These are phyloP conservation scores for Imleria badia DNA, from an alignment of 768 basidiomycete genomes.

Conservation along the genomic window DNA sequence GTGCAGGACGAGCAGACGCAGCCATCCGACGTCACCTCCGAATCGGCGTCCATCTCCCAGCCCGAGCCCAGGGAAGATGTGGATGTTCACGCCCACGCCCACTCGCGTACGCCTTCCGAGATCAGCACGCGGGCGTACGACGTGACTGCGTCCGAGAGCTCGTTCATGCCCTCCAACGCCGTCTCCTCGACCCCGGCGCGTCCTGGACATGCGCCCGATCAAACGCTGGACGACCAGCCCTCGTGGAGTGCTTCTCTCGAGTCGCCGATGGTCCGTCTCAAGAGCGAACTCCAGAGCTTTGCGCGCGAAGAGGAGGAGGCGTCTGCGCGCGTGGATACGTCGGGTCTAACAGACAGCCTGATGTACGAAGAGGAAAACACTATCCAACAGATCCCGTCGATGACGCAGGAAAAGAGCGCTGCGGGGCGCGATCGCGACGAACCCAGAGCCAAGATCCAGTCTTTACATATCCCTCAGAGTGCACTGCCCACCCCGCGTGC, in stretches of 20 bases:
- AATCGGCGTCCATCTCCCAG: constrained; percentile 12
- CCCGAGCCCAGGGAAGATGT: constrained; percentile 8
- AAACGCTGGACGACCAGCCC: constrained; percentile 46
- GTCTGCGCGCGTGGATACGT: constrained; percentile 17
- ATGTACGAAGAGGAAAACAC: constrained; percentile 32
- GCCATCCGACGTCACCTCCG: constrained; percentile 18
- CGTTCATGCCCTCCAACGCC: constrained; percentile 73
- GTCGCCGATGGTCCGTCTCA: constrained; percentile 68
- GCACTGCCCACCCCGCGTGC: constrained; percentile 38
- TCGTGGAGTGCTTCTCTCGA: constrained; percentile 78
- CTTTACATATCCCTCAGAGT: constrained; percentile 27
- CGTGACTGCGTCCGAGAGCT: constrained; percentile 58
- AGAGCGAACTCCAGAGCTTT: constrained; percentile 59
- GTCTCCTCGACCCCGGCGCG: constrained; percentile 78
- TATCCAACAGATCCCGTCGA: constrained; percentile 22
- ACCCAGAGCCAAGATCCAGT: constrained; percentile 50
- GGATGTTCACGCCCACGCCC: constrained; percentile 10
- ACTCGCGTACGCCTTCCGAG: constrained; percentile 12
- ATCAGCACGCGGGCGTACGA: constrained; percentile 26
- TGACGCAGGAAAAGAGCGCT: constrained; percentile 44
- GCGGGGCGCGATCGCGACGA: constrained; percentile 49
- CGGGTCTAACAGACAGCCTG: constrained; percentile 26
- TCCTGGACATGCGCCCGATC: constrained; percentile 32
- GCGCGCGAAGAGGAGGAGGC: constrained; percentile 40
- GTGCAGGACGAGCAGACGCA: constrained; percentile 51